Conservation (phyloP, 73 alveolate species). For the Stentor roeselii region DNA sequence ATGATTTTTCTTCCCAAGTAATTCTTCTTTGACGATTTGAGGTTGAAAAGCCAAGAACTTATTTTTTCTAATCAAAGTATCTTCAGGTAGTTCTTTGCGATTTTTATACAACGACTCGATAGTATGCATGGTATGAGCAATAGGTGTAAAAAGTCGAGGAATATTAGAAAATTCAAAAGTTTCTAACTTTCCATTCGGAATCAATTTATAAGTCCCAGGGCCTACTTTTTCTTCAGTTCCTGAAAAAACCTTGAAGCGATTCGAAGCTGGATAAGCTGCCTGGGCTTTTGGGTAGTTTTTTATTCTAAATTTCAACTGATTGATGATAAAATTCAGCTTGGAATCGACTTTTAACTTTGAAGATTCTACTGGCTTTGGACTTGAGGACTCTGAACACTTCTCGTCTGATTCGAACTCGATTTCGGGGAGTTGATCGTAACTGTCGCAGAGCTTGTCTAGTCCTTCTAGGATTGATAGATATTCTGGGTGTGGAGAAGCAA, state of each 20-base stretch:
- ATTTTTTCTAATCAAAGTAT: not conserved
- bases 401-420: not conserved
- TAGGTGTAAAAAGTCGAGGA: not conserved
- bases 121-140: not conserved
- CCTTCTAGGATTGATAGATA: not conserved
- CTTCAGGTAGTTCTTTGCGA: not conserved
- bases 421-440: not conserved
- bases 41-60: not conserved
- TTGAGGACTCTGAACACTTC: not conserved
- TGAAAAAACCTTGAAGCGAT: not conserved
- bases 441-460: not conserved
- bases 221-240: slow-evolving; percentile 13
- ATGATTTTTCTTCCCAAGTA: no score
- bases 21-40: not conserved
- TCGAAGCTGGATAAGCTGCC: not conserved
- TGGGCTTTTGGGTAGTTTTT: not conserved
- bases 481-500: not conserved
- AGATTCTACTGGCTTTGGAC: not conserved
- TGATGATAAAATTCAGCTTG: not conserved
- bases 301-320: not conserved
- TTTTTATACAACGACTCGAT: not conserved
- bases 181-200: not conserved
- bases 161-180: not conserved
- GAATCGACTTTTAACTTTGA: not conserved
- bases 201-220: not conserved